These are phyloP conservation scores for Paraphoma chrysanthemicola DNA, from an alignment of 2,329 filamentous ascomycete genomes.

Conservation along the genomic window DNA sequence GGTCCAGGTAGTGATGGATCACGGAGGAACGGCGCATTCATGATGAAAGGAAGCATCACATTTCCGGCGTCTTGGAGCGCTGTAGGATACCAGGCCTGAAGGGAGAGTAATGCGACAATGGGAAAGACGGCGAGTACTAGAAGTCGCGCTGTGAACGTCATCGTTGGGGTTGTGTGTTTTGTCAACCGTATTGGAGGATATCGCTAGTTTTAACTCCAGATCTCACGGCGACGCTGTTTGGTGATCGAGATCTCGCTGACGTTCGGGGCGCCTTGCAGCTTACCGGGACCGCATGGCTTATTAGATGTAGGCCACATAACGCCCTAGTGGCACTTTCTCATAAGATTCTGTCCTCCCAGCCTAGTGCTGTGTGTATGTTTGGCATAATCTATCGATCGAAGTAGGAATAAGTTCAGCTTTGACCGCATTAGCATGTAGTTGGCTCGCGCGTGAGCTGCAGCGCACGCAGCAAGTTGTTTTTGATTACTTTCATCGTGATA, in stretches of 20 bases:
- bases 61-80: constrained; percentile 4
- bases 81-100: constrained; percentile 11
- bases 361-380: too few species aligned
- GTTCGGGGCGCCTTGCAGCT: background rate
- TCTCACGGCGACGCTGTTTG: too few species aligned
- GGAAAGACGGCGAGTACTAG: constrained; percentile 11
- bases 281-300: background rate
- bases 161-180: constrained; percentile 1
- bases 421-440: too few species aligned
- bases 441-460: too few species aligned
- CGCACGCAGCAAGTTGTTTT: too few species aligned
- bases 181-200: background rate
- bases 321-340: too few species aligned
- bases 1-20: background rate
- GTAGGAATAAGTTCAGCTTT: too few species aligned
- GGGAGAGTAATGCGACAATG: constrained; percentile 9
- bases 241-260: background rate
- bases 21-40: constrained; percentile 1
- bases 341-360: too few species aligned
- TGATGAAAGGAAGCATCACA: constrained; percentile 9
- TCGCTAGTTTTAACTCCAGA: too few species aligned
- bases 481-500: too few species aligned
- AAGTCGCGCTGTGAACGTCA: constrained; percentile 13
- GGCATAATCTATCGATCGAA: too few species aligned
- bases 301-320: background rate